These are phyloP conservation scores for Sclerotiophoma versabilis DNA, from an alignment of 2,329 filamentous ascomycete species.

Conservation along the genomic window DNA sequence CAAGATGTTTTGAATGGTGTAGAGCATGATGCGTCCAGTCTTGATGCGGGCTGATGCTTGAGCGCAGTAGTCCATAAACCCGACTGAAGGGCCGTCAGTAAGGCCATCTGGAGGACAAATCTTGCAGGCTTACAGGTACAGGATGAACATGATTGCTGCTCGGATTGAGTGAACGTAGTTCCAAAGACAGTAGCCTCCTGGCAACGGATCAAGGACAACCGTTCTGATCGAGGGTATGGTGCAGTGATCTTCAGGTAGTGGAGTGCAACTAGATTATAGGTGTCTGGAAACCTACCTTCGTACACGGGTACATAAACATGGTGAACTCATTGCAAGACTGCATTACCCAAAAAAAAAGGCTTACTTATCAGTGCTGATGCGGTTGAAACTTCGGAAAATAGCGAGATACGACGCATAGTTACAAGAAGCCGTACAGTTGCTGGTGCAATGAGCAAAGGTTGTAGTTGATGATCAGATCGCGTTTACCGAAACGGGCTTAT, in stretches of 20 bases:
- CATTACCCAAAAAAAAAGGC: too few species aligned
- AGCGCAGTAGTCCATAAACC: constrained; percentile 59
- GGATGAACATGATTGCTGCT: constrained; percentile 55
- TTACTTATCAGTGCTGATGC: too few species aligned
- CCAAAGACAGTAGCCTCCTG: constrained; percentile 27
- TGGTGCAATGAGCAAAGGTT: background rate
- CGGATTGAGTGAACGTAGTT: constrained; percentile 53
- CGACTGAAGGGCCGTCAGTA: constrained; percentile 47
- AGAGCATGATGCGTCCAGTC: constrained; percentile 47
- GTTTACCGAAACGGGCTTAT: background rate
- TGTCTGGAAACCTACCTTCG: background rate
- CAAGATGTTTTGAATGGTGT: constrained; percentile 51
- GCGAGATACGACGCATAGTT: background rate
- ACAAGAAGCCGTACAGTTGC: background rate
- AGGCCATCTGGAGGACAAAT: background rate
- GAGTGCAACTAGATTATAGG: background rate
- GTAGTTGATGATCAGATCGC: background rate
- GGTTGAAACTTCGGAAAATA: too few species aligned
- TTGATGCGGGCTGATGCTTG: constrained; percentile 49
- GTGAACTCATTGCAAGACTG: too few species aligned
- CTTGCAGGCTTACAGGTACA: constrained; percentile 51
- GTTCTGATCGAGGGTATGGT: constrained; percentile 21
- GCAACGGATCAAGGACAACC: constrained; percentile 4
- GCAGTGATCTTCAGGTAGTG: background rate
- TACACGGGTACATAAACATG: background rate